Percentiles rank a stretch among this genome's conserved stretches.
Conservation (phyloP, 352 stramenopile genomes). For the Phytophthora melonis region DNA sequence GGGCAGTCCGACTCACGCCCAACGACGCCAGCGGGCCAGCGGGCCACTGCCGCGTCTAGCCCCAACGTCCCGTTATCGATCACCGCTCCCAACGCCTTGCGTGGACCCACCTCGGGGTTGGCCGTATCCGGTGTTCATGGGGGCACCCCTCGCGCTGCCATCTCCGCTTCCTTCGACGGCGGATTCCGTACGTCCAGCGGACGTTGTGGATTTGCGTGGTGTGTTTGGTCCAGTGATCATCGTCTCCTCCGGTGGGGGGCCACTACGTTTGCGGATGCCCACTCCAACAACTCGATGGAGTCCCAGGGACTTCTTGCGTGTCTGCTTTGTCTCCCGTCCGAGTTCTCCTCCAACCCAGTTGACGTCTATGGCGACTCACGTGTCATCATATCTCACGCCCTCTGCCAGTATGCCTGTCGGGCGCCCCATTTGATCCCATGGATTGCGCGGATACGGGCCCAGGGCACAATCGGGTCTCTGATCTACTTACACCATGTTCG, state of each 20-base stretch:
- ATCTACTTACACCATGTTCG: constrained; percentile 8
- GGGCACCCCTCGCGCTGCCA: no score
- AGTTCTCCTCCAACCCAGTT: neutral
- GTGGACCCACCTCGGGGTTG: no score
- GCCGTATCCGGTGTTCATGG: no score
- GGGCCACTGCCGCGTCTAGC: no score
- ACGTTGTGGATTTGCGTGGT: constrained; percentile 11
- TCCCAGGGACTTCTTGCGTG: constrained; percentile 24
- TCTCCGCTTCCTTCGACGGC: neutral
- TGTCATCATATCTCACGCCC: constrained; percentile 21
- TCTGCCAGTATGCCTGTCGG: neutral
- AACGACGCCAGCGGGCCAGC: no score
- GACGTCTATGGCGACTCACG: constrained; percentile 25
- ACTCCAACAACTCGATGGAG: constrained; percentile 39
- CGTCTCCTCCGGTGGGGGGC: constrained; percentile 15
- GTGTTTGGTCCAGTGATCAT: constrained; percentile 8
- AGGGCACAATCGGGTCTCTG: neutral
- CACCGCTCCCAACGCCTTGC: no score
- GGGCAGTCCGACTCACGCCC: no score
- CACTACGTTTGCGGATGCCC: neutral
- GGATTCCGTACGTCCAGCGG: neutral
- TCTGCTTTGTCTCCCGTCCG: constrained; percentile 4
- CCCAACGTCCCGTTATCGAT: no score
- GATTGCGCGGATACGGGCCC: constrained; percentile 11
- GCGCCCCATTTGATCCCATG: neutral